Evolutionary conservation across 768 basidiomycete genomes (phyloP), one percentile per base, ranked within the genome.

Genomic region (Cystofilobasidium bisporidii): DNA sequence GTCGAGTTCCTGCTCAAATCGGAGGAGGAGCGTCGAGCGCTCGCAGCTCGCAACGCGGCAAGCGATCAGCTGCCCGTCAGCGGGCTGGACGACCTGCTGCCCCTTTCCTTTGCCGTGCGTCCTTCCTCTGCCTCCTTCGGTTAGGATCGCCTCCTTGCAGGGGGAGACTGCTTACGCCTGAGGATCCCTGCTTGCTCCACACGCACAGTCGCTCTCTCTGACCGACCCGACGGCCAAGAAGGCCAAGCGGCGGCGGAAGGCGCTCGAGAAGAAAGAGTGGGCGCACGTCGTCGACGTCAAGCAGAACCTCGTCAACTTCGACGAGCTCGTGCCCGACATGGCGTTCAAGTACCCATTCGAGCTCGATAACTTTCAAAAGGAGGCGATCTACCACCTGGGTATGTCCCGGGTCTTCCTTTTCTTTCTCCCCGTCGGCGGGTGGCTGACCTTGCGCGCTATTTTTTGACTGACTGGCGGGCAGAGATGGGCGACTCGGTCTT

Each of bases 321-420:
- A 83, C 63, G 87, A 94, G 75, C 85, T 98, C 30, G 91, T 99
- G 11, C 94, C 94, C 0, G 88, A 92, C 65, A 92, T 94, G 91
- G 94, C 94, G 0, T 89, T 89, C 77, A 86, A 91, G 92, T 99
- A 97, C 78, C 93, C 96, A n/a, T 99, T 99, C 78, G 91, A 96
- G 75, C 82, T 99, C 36, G 96, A 99, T 77, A 93, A 87, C 0
- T 99, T 98, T 80, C 96, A 99, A 77, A 98, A 97, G 76, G 91
- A 98, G 76, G 96, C 96, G 1, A 90, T 98, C 10, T 96, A 96
- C 77, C 92, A 96, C 77, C 82, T 99, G 22, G 67, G 65, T 66
- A 5, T 15, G 63, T 57, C 48, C 14, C 22, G 53, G 48, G 1
- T 50, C 32, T 11, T 43, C 43, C 43, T 15, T 38, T 36, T 5